Conservation (phyloP, 495 filamentous ascomycete genomes). For the Tuber calosporum region DNA sequence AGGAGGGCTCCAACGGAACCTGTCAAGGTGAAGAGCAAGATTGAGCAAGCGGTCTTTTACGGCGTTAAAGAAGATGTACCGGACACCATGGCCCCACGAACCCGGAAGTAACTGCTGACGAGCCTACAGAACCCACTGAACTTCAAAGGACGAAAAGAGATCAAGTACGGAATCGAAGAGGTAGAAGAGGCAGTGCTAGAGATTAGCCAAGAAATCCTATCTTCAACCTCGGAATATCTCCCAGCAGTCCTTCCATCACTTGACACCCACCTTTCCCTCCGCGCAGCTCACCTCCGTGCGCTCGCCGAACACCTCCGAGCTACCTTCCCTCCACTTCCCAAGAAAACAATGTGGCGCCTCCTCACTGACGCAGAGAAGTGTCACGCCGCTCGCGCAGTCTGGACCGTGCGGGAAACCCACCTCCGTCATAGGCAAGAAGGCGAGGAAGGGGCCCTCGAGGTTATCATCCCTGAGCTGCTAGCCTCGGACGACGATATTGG, state of each 20-base stretch:
- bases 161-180: conserved; percentile 59
- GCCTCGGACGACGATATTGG: conserved; percentile 23
- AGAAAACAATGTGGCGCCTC: conserved; percentile 64
- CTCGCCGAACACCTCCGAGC: conserved; percentile 62
- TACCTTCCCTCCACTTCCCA: conserved; percentile 51
- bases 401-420: conserved; percentile 50
- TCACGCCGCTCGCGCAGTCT: conserved; percentile 71
- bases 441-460: conserved; percentile 35
- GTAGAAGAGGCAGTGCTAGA: conserved; percentile 68
- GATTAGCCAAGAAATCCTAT: conserved; percentile 75
- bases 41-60: conserved; percentile 92
- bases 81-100: neutral
- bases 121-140: conserved; percentile 63
- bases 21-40: conserved; percentile 73
- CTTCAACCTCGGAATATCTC: conserved; percentile 64
- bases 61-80: conserved; percentile 55
- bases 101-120: conserved; percentile 6
- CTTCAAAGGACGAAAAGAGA: conserved; percentile 57
- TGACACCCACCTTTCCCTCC: conserved; percentile 66
- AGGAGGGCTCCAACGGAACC: conserved; percentile 24
- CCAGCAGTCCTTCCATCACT: conserved; percentile 63
- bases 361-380: conserved; percentile 89
- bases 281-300: conserved; percentile 61
- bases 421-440: conserved; percentile 34
- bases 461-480: conserved; percentile 21